Percentiles rank a stretch among this genome's conserved stretches.
These are phyloP conservation scores for Penicillium paradoxum DNA, from an alignment of 495 filamentous ascomycete genomes.

Conservation along the genomic window DNA sequence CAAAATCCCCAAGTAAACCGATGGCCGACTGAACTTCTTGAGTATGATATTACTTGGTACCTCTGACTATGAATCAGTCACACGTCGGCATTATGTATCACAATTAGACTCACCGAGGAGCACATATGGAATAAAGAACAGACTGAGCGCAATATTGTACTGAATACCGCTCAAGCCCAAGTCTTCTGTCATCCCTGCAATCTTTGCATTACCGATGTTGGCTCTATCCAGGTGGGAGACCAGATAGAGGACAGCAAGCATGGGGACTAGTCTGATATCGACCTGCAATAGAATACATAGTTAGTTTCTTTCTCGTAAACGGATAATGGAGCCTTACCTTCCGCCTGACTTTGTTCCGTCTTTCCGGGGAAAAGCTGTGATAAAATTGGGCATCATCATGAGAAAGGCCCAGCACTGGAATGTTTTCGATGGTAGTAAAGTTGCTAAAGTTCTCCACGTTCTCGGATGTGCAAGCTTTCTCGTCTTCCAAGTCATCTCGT, in stretches of 20 bases:
- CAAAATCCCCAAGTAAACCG: slow-evolving; percentile 48
- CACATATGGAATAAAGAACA: slow-evolving; percentile 70
- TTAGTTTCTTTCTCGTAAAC: background rate
- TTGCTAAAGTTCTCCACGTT: slow-evolving; percentile 9
- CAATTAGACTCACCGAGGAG: slow-evolving; percentile 46
- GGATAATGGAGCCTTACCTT: slow-evolving; percentile 12
- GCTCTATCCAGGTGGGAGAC: slow-evolving; percentile 50
- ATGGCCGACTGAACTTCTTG: slow-evolving; percentile 28
- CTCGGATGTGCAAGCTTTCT: background rate
- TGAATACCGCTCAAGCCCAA: slow-evolving; percentile 52
- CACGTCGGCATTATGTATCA: background rate
- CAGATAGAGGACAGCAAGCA: slow-evolving; percentile 41
- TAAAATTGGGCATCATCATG: slow-evolving; percentile 26
- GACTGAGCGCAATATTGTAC: slow-evolving; percentile 58
- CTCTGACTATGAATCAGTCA: slow-evolving; percentile 43
- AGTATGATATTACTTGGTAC: slow-evolving; percentile 54
- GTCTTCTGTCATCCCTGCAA: slow-evolving; percentile 60
- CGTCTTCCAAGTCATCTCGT: background rate
- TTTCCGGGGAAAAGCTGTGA: slow-evolving; percentile 12
- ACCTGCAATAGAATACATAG: slow-evolving; percentile 6
- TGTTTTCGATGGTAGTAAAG: slow-evolving; percentile 15
- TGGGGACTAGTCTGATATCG: slow-evolving; percentile 27
- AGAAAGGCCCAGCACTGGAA: slow-evolving; percentile 20
- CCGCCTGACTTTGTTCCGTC: slow-evolving; percentile 12
- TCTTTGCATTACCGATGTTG: slow-evolving; percentile 75